Base-by-base conservation (phyloP, 2,329 filamentous ascomycete species). In the Lasiodiplodia sp. region DNA sequence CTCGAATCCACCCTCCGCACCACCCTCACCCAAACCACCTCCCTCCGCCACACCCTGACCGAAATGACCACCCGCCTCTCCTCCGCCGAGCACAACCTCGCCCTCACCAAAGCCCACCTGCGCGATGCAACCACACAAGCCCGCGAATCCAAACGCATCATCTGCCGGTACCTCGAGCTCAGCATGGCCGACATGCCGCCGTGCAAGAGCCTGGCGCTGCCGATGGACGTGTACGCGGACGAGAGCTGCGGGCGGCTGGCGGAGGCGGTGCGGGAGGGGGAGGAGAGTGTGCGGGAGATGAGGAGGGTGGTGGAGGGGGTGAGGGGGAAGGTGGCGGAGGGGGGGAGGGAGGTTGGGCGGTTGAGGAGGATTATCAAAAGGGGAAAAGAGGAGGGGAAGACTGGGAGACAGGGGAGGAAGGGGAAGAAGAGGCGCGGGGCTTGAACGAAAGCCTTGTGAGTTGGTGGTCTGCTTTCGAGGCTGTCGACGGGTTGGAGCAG, bases 111-210 rank as follows among this genome's bases (percentile, higher is more conserved):
- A 18, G 12, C 3, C 4, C 58, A 63, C 21, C 58, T 49, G 8
- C 23, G 18, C 40, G 40, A 25, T 3, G 58, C 58, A 1, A 51
- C 49, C 10, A 25, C 47, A 4, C 40, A 63, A 2, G 28, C 58
- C 5, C 58, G 44, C 10, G 58, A 63, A 12, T 51, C 40, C 7
- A 51, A 51, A 18, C 28, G 34, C 4, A 51, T 63, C 58, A 51
- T 63, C 58, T 63, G 58, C 58, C 58, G 58, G 3, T 63, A 63
- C 58, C 58, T 63, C 16, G 40, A 37, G 25, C 40, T 63, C 3
- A n/a, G 40, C 18, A 51, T 63, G 40, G 14, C 38, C 2, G 38
- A 8, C 6, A 34, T 51, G 1, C 58, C 58, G 31, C 58, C 40
- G 4, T 63, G 58, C 58, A 51, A 49, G 25, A 49, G 40, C 4